Percentiles rank a stretch among this genome's conserved stretches.
These are phyloP conservation scores for Corynespora cassiicola DNA, from an alignment of 2,329 filamentous ascomycete genomes.

Conservation along the genomic window DNA sequence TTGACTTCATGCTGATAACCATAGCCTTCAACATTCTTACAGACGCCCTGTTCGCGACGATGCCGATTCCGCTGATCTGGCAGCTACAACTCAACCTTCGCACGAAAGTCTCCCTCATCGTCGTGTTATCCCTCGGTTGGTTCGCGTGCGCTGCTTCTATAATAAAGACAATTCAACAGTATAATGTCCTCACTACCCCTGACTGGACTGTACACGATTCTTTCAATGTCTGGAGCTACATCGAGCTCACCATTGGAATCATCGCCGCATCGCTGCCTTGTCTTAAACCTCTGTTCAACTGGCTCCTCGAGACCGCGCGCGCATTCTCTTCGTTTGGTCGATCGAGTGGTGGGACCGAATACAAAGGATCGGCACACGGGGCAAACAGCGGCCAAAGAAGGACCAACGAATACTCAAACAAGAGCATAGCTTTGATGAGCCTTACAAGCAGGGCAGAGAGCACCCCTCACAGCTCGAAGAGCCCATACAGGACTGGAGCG, in stretches of 20 bases:
- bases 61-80: conserved; percentile 53
- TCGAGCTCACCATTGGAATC: conserved; percentile 54
- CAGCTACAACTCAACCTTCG: conserved; percentile 51
- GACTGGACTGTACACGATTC: conserved; percentile 47
- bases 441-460: conserved; percentile 12
- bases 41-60: conserved; percentile 48
- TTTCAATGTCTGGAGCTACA: conserved; percentile 55
- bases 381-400: too few relatives aligned
- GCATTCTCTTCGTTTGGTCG: conserved; percentile 24
- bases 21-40: conserved; percentile 48
- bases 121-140: conserved; percentile 47
- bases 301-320: conserved; percentile 37
- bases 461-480: conserved; percentile 1
- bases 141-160: conserved; percentile 53
- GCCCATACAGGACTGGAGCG: conserved; percentile 24
- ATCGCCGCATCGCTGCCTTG: conserved; percentile 51
- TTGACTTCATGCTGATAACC: conserved; percentile 8
- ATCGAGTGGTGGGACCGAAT: conserved; percentile 18
- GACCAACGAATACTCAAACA: conserved; percentile 15
- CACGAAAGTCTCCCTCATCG: conserved; percentile 47
- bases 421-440: conserved; percentile 21
- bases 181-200: conserved; percentile 36
- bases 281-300: conserved; percentile 45
- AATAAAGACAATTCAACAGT: conserved; percentile 50
- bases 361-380: conserved; percentile 18